Conservation (phyloP, 768 basidiomycete genomes). For the Tylopilus balloui region DNA sequence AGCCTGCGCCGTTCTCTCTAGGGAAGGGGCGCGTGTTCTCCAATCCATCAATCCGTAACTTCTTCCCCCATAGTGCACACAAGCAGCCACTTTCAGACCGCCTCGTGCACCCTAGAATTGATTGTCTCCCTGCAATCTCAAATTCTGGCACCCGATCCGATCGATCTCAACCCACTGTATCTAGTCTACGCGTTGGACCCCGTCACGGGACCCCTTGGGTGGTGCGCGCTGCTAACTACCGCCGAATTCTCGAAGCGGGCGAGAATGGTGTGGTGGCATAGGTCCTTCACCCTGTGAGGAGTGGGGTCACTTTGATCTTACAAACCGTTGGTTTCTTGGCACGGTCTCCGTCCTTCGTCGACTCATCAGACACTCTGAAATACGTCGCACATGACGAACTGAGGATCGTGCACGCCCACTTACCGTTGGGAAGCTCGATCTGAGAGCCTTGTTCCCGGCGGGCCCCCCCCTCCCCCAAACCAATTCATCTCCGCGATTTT, state of each 20-base stretch:
- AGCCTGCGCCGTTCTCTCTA: background rate
- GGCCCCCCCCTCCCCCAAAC: background rate
- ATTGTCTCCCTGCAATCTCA: background rate
- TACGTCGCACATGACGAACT: background rate
- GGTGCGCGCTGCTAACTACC: background rate
- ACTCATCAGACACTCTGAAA: too few species aligned
- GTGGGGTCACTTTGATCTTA: slow-evolving; percentile 1
- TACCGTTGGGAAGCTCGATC: background rate
- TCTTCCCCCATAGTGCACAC: slow-evolving; percentile 1
- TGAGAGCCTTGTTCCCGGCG: background rate
- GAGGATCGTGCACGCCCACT: background rate
- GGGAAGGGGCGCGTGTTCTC: background rate
- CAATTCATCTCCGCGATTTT: slow-evolving; percentile 5
- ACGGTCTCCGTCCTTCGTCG: too few species aligned
- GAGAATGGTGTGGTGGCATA: slow-evolving; percentile 21
- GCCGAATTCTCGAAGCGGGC: slow-evolving; percentile 1
- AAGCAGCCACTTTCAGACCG: background rate
- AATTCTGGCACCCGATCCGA: slow-evolving; percentile 16
- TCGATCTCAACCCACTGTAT: slow-evolving; percentile 14
- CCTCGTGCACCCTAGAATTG: background rate
- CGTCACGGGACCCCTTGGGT: slow-evolving; percentile 9
- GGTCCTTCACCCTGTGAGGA: slow-evolving; percentile 18
- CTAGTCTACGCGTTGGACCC: slow-evolving; percentile 9
- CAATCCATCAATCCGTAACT: background rate
- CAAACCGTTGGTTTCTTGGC: slow-evolving; percentile 4